Conservation (phyloP, 768 basidiomycete genomes). For the Macrolepiota dolichaula region DNA sequence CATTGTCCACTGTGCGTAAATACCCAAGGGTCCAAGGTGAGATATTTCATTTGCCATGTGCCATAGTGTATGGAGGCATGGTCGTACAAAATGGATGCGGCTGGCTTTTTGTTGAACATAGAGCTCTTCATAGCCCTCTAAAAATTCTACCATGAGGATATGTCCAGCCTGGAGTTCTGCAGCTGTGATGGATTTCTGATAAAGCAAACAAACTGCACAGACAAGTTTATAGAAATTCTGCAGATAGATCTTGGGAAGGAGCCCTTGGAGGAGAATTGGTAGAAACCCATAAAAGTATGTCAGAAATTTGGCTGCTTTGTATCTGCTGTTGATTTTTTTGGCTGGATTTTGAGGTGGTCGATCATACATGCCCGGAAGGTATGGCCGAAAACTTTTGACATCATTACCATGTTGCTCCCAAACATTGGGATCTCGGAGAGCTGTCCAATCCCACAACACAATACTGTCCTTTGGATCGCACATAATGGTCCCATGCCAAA, state of each 20-base stretch:
- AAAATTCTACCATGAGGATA: slow-evolving; percentile 24
- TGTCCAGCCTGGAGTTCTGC: slow-evolving; percentile 17
- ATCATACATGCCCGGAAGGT: slow-evolving; percentile 24
- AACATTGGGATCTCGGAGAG: slow-evolving; percentile 19
- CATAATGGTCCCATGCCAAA: slow-evolving; percentile 25
- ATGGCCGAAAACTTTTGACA: slow-evolving; percentile 7
- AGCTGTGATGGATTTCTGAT: slow-evolving; percentile 23
- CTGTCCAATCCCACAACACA: slow-evolving; percentile 33
- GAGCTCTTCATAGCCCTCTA: slow-evolving; percentile 27
- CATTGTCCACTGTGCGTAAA: slow-evolving; percentile 26
- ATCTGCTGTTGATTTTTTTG: slow-evolving; percentile 34
- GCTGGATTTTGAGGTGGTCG: slow-evolving; percentile 26
- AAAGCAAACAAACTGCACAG: slow-evolving; percentile 19
- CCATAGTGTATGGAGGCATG: slow-evolving; percentile 28
- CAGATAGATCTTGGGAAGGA: slow-evolving; percentile 27
- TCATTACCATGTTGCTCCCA: no score
- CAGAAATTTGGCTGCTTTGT: slow-evolving; percentile 34
- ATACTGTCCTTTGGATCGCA: not conserved
- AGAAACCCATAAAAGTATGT: slow-evolving; percentile 30
- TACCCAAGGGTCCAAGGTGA: slow-evolving; percentile 22
- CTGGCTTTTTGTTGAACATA: not conserved
- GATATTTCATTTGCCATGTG: slow-evolving; percentile 28
- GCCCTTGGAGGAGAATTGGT: slow-evolving; percentile 24
- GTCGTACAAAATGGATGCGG: slow-evolving; percentile 12
- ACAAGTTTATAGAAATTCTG: slow-evolving; percentile 31